Evolutionary conservation across 1,139 yeast species (phyloP).

Genomic region (Candida mesenterica): DNA sequence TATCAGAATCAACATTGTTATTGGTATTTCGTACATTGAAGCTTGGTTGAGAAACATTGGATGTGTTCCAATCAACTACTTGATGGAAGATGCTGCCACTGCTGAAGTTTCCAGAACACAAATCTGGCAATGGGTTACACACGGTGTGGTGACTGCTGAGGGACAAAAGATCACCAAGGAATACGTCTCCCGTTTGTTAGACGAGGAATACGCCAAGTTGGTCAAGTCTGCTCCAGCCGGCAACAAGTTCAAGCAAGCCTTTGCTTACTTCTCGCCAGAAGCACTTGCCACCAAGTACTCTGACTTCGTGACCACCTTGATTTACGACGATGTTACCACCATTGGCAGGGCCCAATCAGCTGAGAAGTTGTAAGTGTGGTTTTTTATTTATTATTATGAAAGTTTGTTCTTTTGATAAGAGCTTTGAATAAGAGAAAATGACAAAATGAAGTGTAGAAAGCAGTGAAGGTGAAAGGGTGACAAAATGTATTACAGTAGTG

Average conservation of each 20-base stretch:
- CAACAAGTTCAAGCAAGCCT: constrained; percentile 62
- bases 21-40: constrained; percentile 76
- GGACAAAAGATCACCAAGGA: constrained; percentile 59
- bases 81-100: constrained; percentile 89
- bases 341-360: constrained; percentile 46
- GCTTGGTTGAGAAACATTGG: constrained; percentile 83
- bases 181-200: constrained; percentile 53
- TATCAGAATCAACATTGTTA: constrained; percentile 65
- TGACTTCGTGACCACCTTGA: constrained; percentile 66
- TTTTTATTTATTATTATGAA: constrained; percentile 1
- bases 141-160: constrained; percentile 60
- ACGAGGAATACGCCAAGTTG: constrained; percentile 63
- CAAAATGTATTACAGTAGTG: too few relatives aligned
- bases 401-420: constrained; percentile 11
- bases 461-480: too few relatives aligned
- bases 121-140: constrained; percentile 83
- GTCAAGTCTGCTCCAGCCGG: constrained; percentile 48
- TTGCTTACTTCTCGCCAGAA: constrained; percentile 63
- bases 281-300: constrained; percentile 65
- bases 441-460: too few relatives aligned
- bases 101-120: constrained; percentile 84
- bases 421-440: too few relatives aligned
- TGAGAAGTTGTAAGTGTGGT: constrained; percentile 39
- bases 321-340: constrained; percentile 45
- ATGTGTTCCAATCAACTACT: constrained; percentile 77